Conservation (phyloP, 805 yeast species). For the Brettanomyces naardenensis region DNA sequence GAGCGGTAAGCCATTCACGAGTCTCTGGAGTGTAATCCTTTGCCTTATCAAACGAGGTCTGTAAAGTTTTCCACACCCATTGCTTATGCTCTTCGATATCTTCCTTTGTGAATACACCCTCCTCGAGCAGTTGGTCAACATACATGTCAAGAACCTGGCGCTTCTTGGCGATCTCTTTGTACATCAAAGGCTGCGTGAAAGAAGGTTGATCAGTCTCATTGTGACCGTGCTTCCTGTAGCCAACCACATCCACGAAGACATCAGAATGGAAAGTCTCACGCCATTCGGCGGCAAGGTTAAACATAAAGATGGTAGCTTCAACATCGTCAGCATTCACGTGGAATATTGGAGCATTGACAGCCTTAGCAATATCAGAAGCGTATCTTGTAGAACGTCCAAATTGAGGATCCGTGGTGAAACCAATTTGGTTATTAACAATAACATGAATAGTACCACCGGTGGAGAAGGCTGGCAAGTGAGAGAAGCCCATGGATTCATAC, state of each 20-base stretch:
- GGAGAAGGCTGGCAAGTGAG: constrained; percentile 85
- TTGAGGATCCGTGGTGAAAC: constrained; percentile 98
- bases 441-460: constrained; percentile 98
- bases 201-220: constrained; percentile 99
- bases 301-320: constrained; percentile 85
- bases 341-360: constrained; percentile 97
- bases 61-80: constrained; percentile 95
- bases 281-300: constrained; percentile 98
- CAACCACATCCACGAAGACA: constrained; percentile 93
- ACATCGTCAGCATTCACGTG: constrained; percentile 98
- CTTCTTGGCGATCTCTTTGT: constrained; percentile 83
- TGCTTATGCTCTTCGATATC: constrained; percentile 94
- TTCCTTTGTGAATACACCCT: constrained; percentile 81
- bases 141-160: constrained; percentile 83
- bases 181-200: constrained; percentile 98
- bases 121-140: constrained; percentile 68
- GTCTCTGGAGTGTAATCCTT: constrained; percentile 86
- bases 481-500: constrained; percentile 95
- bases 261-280: constrained; percentile 95
- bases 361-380: constrained; percentile 95
- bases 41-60: constrained; percentile 80
- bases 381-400: constrained; percentile 96
- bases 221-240: constrained; percentile 98
- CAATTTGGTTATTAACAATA: constrained; percentile 96
- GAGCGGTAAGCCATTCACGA: constrained; percentile 96